A percentile compares a stretch with the other conserved stretches of the same genome.
Evolutionary conservation across 2,329 filamentous ascomycete genomes (phyloP).

Genomic region (Hypomyces perniciosus): DNA sequence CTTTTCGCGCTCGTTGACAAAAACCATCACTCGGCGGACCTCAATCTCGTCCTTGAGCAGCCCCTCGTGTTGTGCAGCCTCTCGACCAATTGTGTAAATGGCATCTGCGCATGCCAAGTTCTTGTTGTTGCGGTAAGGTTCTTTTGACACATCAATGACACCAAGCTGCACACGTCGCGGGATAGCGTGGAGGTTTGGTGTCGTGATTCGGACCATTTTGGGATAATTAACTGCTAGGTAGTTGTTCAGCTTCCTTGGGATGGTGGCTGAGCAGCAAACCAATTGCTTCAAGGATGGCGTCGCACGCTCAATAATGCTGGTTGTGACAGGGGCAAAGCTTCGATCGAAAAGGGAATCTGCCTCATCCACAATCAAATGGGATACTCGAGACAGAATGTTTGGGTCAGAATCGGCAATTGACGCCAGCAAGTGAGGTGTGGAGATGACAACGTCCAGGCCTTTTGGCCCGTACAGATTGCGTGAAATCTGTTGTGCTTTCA

Average conservation of each 20-base stretch:
- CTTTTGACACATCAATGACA: conserved; percentile 83
- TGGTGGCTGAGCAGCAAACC: conserved; percentile 91
- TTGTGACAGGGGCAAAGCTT: conserved; percentile 81
- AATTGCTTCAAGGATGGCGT: conserved; percentile 79
- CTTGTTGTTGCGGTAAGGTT: conserved; percentile 93
- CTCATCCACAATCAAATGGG: conserved; percentile 86
- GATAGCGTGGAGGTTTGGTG: conserved; percentile 92
- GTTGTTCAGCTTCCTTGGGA: conserved; percentile 81
- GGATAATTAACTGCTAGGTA: conserved; percentile 80
- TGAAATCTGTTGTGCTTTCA: conserved; percentile 73
- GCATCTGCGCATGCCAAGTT: conserved; percentile 88
- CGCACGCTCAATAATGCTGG: conserved; percentile 72
- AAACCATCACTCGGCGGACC: conserved; percentile 83
- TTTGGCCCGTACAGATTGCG: conserved; percentile 72
- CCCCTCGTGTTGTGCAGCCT: conserved; percentile 55
- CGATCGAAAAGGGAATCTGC: conserved; percentile 94
- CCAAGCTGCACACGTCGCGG: conserved; percentile 90
- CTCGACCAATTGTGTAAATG: conserved; percentile 88
- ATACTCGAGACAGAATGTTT: conserved; percentile 85
- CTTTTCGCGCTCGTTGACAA: conserved; percentile 93
- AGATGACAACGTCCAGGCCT: conserved; percentile 79
- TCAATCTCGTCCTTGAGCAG: conserved; percentile 51
- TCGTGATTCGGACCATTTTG: conserved; percentile 77
- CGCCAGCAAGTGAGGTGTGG: conserved; percentile 82
- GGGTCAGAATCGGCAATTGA: conserved; percentile 87